Evolutionary conservation across 2,329 filamentous ascomycete genomes (phyloP).

Genomic region (Aspergillus quadricinctus): DNA sequence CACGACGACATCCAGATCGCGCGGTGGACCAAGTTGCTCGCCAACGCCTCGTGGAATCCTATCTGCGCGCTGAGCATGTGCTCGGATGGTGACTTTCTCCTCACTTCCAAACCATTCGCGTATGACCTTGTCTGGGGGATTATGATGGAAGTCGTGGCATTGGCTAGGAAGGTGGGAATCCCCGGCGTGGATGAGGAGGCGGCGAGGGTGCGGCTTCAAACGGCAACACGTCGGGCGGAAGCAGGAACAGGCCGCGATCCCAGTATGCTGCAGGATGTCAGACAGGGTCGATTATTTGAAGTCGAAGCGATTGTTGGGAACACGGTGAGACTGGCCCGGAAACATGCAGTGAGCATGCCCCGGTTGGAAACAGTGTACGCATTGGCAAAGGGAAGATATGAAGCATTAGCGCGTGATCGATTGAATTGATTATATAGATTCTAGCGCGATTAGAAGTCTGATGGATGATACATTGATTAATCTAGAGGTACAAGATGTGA

Average conservation of each 20-base stretch:
- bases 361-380: conserved; percentile 45
- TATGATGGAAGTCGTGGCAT: conserved; percentile 44
- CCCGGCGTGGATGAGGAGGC: conserved; percentile 30
- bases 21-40: conserved; percentile 58
- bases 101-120: conserved; percentile 33
- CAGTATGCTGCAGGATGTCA: conserved; percentile 49
- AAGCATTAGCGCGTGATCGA: not conserved
- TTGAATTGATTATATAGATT: not conserved
- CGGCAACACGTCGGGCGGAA: conserved; percentile 34
- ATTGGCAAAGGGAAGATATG: conserved; percentile 34
- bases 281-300: conserved; percentile 41
- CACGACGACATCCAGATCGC: conserved; percentile 53
- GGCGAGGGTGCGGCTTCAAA: conserved; percentile 35
- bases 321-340: conserved; percentile 38
- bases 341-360: conserved; percentile 37
- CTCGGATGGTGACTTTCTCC: conserved; percentile 50
- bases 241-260: conserved; percentile 40
- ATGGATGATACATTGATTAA: not conserved
- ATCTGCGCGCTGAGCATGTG: conserved; percentile 54
- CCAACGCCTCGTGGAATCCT: conserved; percentile 60
- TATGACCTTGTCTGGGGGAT: conserved; percentile 35
- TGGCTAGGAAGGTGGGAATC: conserved; percentile 42
- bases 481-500: no score
- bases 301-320: conserved; percentile 51
- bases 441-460: not conserved